A percentile compares a stretch with the other conserved stretches of the same genome.
Evolutionary conservation across 805 yeast species (phyloP).

Genomic region (Kurtzmaniella fragi): DNA sequence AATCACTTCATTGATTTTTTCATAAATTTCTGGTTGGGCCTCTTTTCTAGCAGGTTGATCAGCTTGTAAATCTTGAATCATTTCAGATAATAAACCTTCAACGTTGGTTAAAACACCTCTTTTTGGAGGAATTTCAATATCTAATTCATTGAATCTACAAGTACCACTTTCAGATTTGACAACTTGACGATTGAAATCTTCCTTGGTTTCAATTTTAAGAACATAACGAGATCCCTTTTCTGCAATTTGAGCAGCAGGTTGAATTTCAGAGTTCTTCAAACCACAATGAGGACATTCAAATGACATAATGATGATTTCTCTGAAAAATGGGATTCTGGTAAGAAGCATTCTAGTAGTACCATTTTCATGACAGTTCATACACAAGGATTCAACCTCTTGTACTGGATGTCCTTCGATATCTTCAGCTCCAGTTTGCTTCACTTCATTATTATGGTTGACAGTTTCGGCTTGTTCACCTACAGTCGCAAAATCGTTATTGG

Average conservation of each 20-base stretch:
- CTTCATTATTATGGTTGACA: constrained; percentile 24
- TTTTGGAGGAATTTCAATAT: constrained; percentile 92
- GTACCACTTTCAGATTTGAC: constrained; percentile 85
- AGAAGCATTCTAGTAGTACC: constrained; percentile 81
- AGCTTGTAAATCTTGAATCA: constrained; percentile 70
- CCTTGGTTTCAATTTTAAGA: constrained; percentile 58
- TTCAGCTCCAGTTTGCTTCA: constrained; percentile 65
- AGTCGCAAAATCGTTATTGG: constrained; percentile 17
- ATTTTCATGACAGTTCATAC: constrained; percentile 89
- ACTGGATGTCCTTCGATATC: constrained; percentile 92
- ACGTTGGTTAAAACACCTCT: constrained; percentile 89
- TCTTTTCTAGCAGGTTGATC: constrained; percentile 81
- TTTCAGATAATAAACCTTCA: constrained; percentile 83
- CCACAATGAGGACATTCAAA: constrained; percentile 96
- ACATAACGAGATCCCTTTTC: constrained; percentile 78
- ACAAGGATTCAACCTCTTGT: constrained; percentile 89
- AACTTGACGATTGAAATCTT: constrained; percentile 84
- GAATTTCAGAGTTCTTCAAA: constrained; percentile 85
- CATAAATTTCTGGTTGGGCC: constrained; percentile 68
- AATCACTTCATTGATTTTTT: constrained; percentile 70
- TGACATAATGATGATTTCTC: constrained; percentile 90
- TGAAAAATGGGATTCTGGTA: constrained; percentile 86
- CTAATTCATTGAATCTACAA: constrained; percentile 76
- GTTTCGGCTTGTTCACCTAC: constrained; percentile 40
- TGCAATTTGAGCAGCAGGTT: constrained; percentile 91